Conservation (phyloP, 2,329 filamentous ascomycete species). For the Neocatenulostroma microsporum region DNA sequence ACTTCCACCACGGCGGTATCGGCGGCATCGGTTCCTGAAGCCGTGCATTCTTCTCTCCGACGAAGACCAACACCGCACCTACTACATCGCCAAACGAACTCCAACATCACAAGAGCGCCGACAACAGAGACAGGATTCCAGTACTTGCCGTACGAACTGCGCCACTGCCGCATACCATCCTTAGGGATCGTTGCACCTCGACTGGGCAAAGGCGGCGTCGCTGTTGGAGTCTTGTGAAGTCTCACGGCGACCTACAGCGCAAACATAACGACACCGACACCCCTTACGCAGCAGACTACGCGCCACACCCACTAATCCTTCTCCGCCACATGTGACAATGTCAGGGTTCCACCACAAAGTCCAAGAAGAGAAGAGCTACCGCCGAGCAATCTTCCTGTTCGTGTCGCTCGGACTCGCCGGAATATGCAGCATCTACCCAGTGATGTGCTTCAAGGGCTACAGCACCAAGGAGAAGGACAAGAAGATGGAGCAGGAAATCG, state of each 20-base stretch:
- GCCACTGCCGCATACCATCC: too few species aligned
- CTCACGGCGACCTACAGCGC: neutral
- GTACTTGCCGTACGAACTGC: too few species aligned
- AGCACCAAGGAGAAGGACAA: constrained; percentile 25
- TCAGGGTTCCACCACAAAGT: constrained; percentile 22
- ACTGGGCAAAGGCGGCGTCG: neutral
- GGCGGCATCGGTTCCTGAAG: too few species aligned
- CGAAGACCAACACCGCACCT: too few species aligned
- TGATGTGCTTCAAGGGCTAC: constrained; percentile 30
- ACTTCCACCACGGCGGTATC: too few species aligned
- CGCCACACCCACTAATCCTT: constrained; percentile 1
- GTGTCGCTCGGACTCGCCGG: constrained; percentile 24
- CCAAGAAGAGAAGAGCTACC: constrained; percentile 26
- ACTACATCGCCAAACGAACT: too few species aligned
- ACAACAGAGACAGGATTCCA: too few species aligned
- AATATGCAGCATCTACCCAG: constrained; percentile 29
- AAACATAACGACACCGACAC: too few species aligned
- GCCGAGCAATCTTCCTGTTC: constrained; percentile 26
- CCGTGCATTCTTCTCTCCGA: too few species aligned
- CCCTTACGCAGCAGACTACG: constrained; percentile 1
- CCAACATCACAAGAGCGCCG: too few species aligned
- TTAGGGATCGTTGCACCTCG: too few species aligned
- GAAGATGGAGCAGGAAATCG: too few species aligned
- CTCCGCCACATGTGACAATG: constrained; percentile 6
- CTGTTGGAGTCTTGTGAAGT: neutral